These are phyloP conservation scores for Beauveria varroae DNA, from an alignment of 2,329 filamentous ascomycete species.

Conservation along the genomic window DNA sequence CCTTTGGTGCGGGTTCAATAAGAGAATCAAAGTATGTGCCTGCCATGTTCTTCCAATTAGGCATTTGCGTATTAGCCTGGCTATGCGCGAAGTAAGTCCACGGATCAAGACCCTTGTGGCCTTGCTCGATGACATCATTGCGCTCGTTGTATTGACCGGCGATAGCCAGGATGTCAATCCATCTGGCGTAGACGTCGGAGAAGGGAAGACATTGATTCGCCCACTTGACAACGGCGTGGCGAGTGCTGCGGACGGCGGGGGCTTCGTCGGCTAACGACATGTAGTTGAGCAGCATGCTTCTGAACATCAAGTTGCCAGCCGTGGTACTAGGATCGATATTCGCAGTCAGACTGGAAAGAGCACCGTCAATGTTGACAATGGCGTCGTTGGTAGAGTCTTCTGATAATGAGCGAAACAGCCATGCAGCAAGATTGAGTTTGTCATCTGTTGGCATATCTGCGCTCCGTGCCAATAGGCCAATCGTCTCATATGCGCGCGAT, in stretches of 20 bases:
- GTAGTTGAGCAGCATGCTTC: slow-evolving; percentile 57
- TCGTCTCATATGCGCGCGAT: slow-evolving; percentile 80
- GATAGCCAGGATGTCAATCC: slow-evolving; percentile 81
- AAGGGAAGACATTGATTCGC: slow-evolving; percentile 83
- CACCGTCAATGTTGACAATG: slow-evolving; percentile 82
- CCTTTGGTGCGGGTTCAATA: slow-evolving; percentile 22
- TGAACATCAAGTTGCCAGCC: slow-evolving; percentile 28
- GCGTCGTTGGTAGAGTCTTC: slow-evolving; percentile 71
- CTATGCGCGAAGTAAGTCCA: slow-evolving; percentile 44
- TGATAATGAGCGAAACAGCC: slow-evolving; percentile 77
- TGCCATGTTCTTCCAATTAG: slow-evolving; percentile 45
- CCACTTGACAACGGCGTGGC: slow-evolving; percentile 79
- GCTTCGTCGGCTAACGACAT: slow-evolving; percentile 47
- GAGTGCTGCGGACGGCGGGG: slow-evolving; percentile 60
- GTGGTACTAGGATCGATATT: slow-evolving; percentile 31
- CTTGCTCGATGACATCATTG: slow-evolving; percentile 83
- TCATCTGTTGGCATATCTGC: slow-evolving; percentile 48
- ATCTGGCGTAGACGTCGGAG: slow-evolving; percentile 68
- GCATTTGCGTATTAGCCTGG: slow-evolving; percentile 33
- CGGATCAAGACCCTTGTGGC: slow-evolving; percentile 74
- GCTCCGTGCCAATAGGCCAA: slow-evolving; percentile 69
- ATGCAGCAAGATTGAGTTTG: slow-evolving; percentile 52
- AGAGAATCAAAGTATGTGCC: slow-evolving; percentile 38
- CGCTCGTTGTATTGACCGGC: slow-evolving; percentile 59
- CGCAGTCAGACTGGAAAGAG: slow-evolving; percentile 64